phyloP scores from a whole-genome alignment of 2,329 filamentous ascomycete species.

The Penicillium janthinellum region DNA sequence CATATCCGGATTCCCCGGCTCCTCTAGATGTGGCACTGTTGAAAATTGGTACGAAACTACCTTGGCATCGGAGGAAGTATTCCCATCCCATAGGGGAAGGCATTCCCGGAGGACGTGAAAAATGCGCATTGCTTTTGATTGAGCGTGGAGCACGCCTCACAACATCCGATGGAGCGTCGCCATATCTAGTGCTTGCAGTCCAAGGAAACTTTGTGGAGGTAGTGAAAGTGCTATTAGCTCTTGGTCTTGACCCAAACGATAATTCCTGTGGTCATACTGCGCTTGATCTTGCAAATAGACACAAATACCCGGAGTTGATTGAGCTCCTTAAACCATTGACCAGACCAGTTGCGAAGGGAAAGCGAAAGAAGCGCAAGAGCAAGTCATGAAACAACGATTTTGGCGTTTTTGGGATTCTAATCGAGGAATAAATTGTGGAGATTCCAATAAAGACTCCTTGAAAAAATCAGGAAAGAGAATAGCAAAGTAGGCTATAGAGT shows the following conservation, averaged over 20 bases:
- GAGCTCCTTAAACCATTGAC: neutral
- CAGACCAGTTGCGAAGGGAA: neutral
- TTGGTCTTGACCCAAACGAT: neutral
- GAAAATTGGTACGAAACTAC: neutral
- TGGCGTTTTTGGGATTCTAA: neutral
- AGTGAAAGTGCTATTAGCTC: neutral
- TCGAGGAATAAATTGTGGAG: neutral
- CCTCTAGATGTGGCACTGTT: neutral
- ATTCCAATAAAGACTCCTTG: too few species aligned
- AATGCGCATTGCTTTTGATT: neutral
- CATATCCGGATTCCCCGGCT: neutral
- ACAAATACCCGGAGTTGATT: neutral
- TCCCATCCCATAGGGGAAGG: too few species aligned
- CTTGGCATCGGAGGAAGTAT: too few species aligned
- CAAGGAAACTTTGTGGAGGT: neutral
- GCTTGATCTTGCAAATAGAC: neutral
- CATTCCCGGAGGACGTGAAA: neutral
- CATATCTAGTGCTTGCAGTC: neutral
- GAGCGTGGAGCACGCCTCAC: neutral
- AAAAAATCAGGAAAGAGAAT: too few species aligned
- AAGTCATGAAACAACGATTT: neutral
- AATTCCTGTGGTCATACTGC: neutral
- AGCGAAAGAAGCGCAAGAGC: neutral
- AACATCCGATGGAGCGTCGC: neutral
- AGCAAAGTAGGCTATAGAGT: too few species aligned